These are phyloP conservation scores for Scortechinia acanthostroma DNA, from an alignment of 2,329 filamentous ascomycete species.

Conservation along the genomic window DNA sequence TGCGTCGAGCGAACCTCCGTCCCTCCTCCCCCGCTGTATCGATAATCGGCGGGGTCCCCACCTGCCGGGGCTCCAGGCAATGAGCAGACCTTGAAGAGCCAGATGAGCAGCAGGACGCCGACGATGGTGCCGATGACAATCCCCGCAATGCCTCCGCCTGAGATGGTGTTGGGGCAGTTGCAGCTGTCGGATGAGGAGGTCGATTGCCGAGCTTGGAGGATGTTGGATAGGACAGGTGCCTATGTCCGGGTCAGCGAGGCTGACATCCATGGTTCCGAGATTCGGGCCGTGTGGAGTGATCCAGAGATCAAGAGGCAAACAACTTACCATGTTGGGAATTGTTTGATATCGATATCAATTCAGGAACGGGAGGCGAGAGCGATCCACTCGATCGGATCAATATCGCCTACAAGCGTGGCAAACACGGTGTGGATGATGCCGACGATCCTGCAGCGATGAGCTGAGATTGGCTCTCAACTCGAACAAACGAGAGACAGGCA, in stretches of 20 bases:
- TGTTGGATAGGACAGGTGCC: neutral
- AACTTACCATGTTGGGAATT: neutral
- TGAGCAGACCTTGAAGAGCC: conserved; percentile 19
- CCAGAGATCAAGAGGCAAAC: too few species aligned
- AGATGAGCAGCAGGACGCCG: conserved; percentile 21
- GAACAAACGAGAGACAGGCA: neutral
- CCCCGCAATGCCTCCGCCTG: conserved; percentile 23
- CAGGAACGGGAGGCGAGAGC: neutral
- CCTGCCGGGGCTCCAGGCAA: conserved; percentile 11
- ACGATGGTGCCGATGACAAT: conserved; percentile 27
- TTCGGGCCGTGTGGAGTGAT: too few species aligned
- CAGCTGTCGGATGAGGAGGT: conserved; percentile 7
- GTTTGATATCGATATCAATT: too few species aligned
- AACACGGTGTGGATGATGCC: too few species aligned
- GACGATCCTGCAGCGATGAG: too few species aligned
- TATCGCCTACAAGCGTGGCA: too few species aligned
- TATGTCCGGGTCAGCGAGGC: neutral
- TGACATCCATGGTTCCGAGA: too few species aligned
- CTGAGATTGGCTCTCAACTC: neutral
- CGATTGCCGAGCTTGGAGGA: neutral
- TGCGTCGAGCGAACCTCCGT: conserved; percentile 9
- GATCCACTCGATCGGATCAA: neutral
- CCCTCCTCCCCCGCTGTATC: neutral
- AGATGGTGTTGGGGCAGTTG: conserved; percentile 17
- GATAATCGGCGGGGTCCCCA: neutral